phyloP scores from a whole-genome alignment of 805 yeast species.

The Saccharomycopsis sp. region DNA sequence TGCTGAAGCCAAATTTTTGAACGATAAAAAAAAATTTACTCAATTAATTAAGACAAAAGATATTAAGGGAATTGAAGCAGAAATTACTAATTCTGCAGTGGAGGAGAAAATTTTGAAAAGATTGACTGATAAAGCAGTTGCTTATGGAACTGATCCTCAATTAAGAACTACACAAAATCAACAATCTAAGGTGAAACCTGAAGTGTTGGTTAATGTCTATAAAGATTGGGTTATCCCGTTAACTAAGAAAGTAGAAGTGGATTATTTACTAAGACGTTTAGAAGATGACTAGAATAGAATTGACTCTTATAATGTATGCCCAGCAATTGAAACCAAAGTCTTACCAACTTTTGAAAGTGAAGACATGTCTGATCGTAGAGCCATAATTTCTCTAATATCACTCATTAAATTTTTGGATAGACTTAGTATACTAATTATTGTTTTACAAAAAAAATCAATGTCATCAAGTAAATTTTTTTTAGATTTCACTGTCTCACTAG shows the following conservation, averaged over 20 bases:
- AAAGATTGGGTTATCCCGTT: constrained; percentile 86
- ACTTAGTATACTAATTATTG: background rate
- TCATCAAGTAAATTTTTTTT: background rate
- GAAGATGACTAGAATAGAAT: constrained; percentile 40
- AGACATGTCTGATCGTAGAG: background rate
- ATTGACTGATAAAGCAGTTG: constrained; percentile 70
- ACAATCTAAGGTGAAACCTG: constrained; percentile 74
- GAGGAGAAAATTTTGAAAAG: constrained; percentile 79
- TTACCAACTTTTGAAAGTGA: background rate
- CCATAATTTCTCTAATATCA: background rate
- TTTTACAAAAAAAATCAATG: background rate
- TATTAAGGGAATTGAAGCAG: constrained; percentile 61
- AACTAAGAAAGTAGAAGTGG: constrained; percentile 93
- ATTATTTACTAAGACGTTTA: constrained; percentile 76
- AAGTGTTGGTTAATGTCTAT: constrained; percentile 74
- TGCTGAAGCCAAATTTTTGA: constrained; percentile 86
- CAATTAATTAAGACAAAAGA: constrained; percentile 61
- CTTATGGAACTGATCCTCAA: constrained; percentile 85
- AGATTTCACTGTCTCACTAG: background rate
- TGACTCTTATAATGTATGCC: background rate
- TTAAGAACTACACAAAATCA: constrained; percentile 59
- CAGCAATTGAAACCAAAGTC: background rate
- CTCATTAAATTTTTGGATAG: background rate
- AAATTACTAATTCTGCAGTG: constrained; percentile 82
- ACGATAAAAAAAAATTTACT: constrained; percentile 57